Percentiles rank a stretch among this genome's conserved stretches.
phyloP scores from a whole-genome alignment of 75 land plant species.

The Cryptomeria japonica region DNA sequence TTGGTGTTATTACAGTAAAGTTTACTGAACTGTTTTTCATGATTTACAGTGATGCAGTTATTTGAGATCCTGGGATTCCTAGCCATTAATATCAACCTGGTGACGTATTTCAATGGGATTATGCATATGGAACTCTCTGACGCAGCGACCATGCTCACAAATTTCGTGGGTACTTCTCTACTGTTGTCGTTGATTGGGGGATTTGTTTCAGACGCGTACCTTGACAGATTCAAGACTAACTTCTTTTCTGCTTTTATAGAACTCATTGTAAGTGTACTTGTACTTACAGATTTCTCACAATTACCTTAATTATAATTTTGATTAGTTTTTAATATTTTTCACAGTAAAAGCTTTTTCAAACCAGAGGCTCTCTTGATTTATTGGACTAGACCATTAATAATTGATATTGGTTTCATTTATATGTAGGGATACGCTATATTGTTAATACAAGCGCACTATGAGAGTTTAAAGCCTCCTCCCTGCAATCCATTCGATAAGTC shows the following conservation, averaged over 20 bases:
- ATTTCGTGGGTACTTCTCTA: slow-evolving; percentile 41
- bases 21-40: background rate
- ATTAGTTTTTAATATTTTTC: no score
- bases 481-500: background rate
- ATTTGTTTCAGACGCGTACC: slow-evolving; percentile 34
- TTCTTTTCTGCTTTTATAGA: slow-evolving; percentile 17
- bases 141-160: slow-evolving; percentile 35
- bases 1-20: background rate
- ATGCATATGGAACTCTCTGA: slow-evolving; percentile 25
- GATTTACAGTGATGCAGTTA: slow-evolving; percentile 20
- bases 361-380: no score
- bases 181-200: slow-evolving; percentile 38
- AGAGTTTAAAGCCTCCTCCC: slow-evolving; percentile 24
- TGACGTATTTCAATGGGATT: slow-evolving; percentile 19
- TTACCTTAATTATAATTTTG: background rate
- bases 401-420: background rate
- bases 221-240: slow-evolving; percentile 19
- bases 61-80: slow-evolving; percentile 36
- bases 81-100: slow-evolving; percentile 27
- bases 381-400: no score
- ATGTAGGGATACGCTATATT: slow-evolving; percentile 1
- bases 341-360: no score
- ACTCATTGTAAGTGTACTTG: slow-evolving; percentile 13
- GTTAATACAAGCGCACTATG: slow-evolving; percentile 20
- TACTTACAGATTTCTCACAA: background rate